phyloP scores from a whole-genome alignment of 1,139 yeast species.

The Casaregolazyma lundiana region DNA sequence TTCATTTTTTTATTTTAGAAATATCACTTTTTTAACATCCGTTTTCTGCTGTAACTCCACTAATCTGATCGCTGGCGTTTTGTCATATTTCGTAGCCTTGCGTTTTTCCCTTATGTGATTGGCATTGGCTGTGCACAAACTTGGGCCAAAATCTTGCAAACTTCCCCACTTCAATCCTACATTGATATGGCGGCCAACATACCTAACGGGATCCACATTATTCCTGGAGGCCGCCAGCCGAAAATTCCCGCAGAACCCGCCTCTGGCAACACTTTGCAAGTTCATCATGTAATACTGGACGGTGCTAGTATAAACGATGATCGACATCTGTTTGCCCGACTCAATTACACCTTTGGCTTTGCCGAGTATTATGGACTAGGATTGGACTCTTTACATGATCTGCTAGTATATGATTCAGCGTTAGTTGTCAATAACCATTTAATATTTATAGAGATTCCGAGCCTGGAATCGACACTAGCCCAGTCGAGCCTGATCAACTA shows the following conservation, averaged over 20 bases:
- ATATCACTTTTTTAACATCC: too few relatives aligned
- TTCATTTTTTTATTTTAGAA: too few relatives aligned
- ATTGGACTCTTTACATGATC: conserved; percentile 19
- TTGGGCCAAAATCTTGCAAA: neutral
- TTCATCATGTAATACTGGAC: neutral
- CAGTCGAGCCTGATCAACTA: conserved; percentile 5
- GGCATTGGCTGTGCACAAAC: neutral
- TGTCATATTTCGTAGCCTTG: too few relatives aligned
- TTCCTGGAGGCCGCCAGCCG: neutral
- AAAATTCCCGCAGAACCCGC: neutral
- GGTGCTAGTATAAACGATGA: neutral
- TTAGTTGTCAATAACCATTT: conserved; percentile 5
- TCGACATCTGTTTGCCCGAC: neutral
- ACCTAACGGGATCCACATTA: neutral
- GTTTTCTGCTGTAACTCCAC: too few relatives aligned
- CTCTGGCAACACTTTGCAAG: neutral
- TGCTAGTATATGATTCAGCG: conserved; percentile 14
- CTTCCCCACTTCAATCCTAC: neutral
- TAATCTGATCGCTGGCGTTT: too few relatives aligned
- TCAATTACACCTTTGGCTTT: conserved; percentile 15
- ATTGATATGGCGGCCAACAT: neutral
- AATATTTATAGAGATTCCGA: conserved; percentile 12
- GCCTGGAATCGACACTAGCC: conserved; percentile 6
- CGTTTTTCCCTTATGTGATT: neutral
- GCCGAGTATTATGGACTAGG: conserved; percentile 20